Evolutionary conservation across 2,329 filamentous ascomycete genomes (phyloP), one percentile per base, ranked within the genome.

Genomic region (Chrysoporthe puriensis): DNA sequence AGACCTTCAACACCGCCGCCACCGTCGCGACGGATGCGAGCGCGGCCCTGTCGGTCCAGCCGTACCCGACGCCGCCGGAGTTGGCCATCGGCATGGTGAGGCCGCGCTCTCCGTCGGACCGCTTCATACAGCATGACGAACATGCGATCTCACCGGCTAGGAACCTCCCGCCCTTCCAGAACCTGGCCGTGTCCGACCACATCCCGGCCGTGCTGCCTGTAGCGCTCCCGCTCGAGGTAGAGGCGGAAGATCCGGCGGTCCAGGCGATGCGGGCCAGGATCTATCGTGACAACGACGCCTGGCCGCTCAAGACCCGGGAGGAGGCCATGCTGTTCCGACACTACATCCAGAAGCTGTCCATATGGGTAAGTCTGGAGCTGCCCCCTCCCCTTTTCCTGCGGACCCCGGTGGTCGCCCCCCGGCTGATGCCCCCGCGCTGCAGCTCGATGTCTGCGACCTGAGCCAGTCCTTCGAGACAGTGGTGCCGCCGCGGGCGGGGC

Each of bases 401-500:
- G 21, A 18, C 11, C 26, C 34, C 57, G n/a, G 46, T 4, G 2
- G n/a, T 50, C 18, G n/a, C 18, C n/a, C 3, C 7, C 6, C 26
- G 26, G 14, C 14, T 18, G 7, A 9, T 21, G 46, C 8, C 16
- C n/a, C 14, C 14, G n/a, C 46, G 16, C n/a, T 6, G 18, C 58
- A 82, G 80, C 80, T 83, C 62, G 81, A 83, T 64, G 71, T 81
- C 1, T 82, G 80, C 58, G 81, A 83, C 56, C 75, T 77, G 5
- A 67, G 70, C 1, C 73, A 74, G 21, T 84, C 86, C 68, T 89
- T 89, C 71, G 82, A 84, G 65, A 78, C 81, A 0, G 77, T 84
- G 6, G 85, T 88, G 0, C 86, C 86, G 0, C 79, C 83, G 64
- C 78, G 83, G 26, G 85, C 86, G 4, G 80, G 80, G 14, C 79